A percentile compares a stretch with the other conserved stretches of the same genome.
These are phyloP conservation scores for Penicillium mononematosum DNA, from an alignment of 495 filamentous ascomycete genomes.

Conservation along the genomic window DNA sequence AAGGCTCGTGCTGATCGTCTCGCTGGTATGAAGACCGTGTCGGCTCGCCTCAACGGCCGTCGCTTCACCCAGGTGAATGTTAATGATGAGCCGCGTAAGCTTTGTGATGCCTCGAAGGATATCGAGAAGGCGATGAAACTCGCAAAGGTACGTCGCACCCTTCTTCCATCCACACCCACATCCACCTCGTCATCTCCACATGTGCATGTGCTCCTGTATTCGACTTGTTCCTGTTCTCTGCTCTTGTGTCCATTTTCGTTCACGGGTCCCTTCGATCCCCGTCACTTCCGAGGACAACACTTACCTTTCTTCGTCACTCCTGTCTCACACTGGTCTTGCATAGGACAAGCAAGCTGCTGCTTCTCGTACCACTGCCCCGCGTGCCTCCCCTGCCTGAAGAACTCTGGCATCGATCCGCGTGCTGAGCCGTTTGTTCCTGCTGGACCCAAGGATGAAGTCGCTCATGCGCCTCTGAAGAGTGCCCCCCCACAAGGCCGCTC, in stretches of 20 bases:
- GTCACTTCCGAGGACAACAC: neutral
- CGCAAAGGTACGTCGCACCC: neutral
- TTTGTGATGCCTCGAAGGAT: neutral
- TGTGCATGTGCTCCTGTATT: neutral
- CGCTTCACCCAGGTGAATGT: neutral
- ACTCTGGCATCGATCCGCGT: neutral
- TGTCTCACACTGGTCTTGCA: neutral
- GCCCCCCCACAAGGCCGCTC: neutral
- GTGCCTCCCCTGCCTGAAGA: neutral
- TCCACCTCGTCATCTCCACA: neutral
- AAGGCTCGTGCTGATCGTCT: neutral
- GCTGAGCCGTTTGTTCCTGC: neutral
- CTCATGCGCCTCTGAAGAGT: neutral
- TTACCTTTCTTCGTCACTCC: neutral
- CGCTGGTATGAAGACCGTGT: neutral
- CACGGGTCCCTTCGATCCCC: neutral
- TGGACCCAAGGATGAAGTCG: neutral
- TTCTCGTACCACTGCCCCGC: neutral
- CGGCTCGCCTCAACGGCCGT: neutral
- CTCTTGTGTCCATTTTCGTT: neutral
- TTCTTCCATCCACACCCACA: neutral
- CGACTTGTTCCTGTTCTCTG: neutral
- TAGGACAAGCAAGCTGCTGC: neutral
- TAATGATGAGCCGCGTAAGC: neutral
- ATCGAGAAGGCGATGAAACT: neutral